Base-by-base conservation (phyloP, 2,329 filamentous ascomycete genomes). In the Apiospora saccharicola region DNA sequence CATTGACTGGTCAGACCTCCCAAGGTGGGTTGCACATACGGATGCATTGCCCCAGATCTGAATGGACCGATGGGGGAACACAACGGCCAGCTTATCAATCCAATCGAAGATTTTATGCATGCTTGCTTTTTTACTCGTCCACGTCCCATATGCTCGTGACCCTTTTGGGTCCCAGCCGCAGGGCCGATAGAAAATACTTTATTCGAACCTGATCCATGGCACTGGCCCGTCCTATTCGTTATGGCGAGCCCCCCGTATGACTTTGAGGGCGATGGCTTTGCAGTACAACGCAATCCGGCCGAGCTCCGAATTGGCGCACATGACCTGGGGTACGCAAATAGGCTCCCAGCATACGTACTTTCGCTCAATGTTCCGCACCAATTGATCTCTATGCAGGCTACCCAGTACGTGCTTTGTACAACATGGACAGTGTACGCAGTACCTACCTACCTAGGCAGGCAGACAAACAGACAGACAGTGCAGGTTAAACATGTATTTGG, bases 81-180 rank as follows among this genome's bases (percentile, higher is more conserved):
- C n/a, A 61, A n/a, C 57, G 34, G 57, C 22, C 34, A 41, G 57
- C 57, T 64, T 64, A 64, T 64, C 57, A 64, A 41, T n/a, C 30
- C 57, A 64, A 64, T 64, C 34, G 22, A 14, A 64, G 34, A 34
- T 41, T 37, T 61, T 41, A 30, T 61, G 12, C 30, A 41, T 34
- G 16, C 12, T 41, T 64, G 19, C 57, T 64, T 64, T 24, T n/a
- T 41, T 34, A 64, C 57, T 64, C 57, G 57, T 64, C 57, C 57
- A 64, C 57, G 34, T 16, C 30, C 57, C 30, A 24, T 24, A n/a
- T 64, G 57, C 57, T 64, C 57, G 57, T 64, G 57, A 64, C 57
- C 57, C 34, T 41, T 64, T 64, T 64, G n/a, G 30, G 57, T 10
- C 22, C 16, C 57, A 22, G 57, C 57, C 30, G 57, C 57, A 64